Evolutionary conservation across 805 yeast species (phyloP), one percentile per base, ranked within the genome.

Genomic region (Wickerhamomyces ciferrii): DNA sequence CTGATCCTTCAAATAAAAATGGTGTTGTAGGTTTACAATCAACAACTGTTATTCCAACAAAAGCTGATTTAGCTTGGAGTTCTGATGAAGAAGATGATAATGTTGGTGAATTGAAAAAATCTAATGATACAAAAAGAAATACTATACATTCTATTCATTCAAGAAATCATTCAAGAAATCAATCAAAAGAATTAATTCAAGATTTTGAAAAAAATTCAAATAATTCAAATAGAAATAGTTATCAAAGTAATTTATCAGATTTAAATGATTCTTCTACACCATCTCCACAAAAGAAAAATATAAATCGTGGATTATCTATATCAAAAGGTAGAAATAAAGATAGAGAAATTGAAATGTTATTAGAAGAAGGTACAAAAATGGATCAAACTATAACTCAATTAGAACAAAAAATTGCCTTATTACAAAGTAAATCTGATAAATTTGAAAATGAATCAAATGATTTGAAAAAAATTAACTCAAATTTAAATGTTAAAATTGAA

Each of bases 51-150:
- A 79, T 86, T n/a, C 97, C 97, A 0, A 77, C 84, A 24, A 88
- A 86, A 62, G 87, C 96, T 0, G 80, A 84, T 39, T 72, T 92
- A 61, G 83, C 91, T 4, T 94, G 96, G 90, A 84, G 92, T 15
- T 84, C 90, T 45, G 96, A 85, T 53, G 96, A 85, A 50, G 94
- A 84, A 42, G 87, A 79, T 2, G 78, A 71, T 13, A 19, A 31
- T 19, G 32, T 11, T 27, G 14, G 24, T 15, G 29, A 38, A 23
- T 24, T 18, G 18, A 24, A 17, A 18, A 34, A 14, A 7, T 13
- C 31, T 27, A 21, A 17, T 15, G 17, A 19, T 15, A 15, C 6
- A 39, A 14, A 9, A 21, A 31, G 11, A 17, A 32, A 23, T 4
- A 3, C 38, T 8, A 3, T 37, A 2, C 39, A 37, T 21, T 31